Conservation (phyloP, 2,329 filamentous ascomycete genomes). For the Calonectria honghensis region DNA sequence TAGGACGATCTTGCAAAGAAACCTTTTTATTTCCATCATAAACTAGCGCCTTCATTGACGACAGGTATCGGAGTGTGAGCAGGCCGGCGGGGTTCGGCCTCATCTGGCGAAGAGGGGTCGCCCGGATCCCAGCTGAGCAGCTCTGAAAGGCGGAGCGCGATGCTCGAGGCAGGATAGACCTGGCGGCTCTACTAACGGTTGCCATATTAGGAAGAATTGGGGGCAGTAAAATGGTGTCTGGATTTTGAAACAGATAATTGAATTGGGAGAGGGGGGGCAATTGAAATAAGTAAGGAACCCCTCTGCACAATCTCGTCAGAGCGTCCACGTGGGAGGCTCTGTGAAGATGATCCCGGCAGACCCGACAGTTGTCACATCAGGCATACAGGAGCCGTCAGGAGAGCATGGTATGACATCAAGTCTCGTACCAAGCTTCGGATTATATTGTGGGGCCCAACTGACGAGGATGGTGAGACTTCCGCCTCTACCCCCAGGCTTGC, state of each 20-base stretch:
- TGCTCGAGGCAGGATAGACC: conserved; percentile 7
- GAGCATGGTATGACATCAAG: conserved; percentile 27
- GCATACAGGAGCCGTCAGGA: conserved; percentile 5
- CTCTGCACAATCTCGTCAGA: not conserved
- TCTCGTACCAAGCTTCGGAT: not conserved
- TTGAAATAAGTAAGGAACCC: conserved; percentile 3
- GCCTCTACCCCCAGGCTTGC: not conserved
- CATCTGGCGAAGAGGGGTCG: conserved; percentile 7
- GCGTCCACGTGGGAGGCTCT: not conserved
- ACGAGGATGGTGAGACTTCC: conserved; percentile 16
- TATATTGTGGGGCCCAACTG: conserved; percentile 1
- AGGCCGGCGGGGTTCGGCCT: not conserved
- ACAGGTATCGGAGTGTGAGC: not conserved
- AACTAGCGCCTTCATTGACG: conserved; percentile 68
- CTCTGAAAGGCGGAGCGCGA: conserved; percentile 12
- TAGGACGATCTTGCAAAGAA: conserved; percentile 63
- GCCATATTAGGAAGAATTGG: not conserved
- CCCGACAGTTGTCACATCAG: conserved; percentile 20
- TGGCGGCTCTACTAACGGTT: not conserved
- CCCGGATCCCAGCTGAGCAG: not conserved
- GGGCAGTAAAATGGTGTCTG: not conserved
- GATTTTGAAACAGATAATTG: not conserved
- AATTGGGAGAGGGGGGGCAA: not conserved
- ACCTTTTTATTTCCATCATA: conserved; percentile 61
- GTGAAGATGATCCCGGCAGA: not conserved